phyloP scores from a whole-genome alignment of 306 rosid species.

The Datisca glomerata region DNA sequence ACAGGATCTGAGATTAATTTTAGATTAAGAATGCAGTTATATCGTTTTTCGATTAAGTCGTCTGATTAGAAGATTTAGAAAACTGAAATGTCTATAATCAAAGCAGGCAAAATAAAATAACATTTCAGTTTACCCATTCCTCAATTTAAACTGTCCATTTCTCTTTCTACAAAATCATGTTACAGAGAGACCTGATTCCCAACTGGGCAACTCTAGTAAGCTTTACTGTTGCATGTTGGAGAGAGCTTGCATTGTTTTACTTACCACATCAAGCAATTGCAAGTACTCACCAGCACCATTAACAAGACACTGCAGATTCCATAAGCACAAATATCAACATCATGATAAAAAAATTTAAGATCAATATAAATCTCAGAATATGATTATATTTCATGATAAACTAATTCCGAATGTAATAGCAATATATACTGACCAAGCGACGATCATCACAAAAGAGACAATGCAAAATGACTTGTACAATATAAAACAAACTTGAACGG shows the following conservation, averaged over 20 bases:
- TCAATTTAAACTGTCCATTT: neutral
- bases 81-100: too few species aligned
- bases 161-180: too few species aligned
- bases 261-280: slow-evolving; percentile 76
- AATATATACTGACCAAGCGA: neutral
- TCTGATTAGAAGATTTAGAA: too few species aligned
- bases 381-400: too few species aligned
- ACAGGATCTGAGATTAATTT: too few species aligned
- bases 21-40: too few species aligned
- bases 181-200: neutral
- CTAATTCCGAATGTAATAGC: neutral
- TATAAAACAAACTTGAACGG: too few species aligned
- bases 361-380: neutral
- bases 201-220: slow-evolving; percentile 22
- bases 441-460: too few species aligned
- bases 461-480: too few species aligned
- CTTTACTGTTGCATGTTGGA: slow-evolving; percentile 41
- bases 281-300: slow-evolving; percentile 87
- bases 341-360: slow-evolving; percentile 1
- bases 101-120: neutral
- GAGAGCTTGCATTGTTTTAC: slow-evolving; percentile 57
- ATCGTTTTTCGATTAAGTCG: too few species aligned
- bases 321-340: slow-evolving; percentile 9
- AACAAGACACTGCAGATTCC: slow-evolving; percentile 57
- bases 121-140: neutral